Base-by-base conservation (phyloP, 371 early-diverging fungal species). In the Mucor piriformis region DNA sequence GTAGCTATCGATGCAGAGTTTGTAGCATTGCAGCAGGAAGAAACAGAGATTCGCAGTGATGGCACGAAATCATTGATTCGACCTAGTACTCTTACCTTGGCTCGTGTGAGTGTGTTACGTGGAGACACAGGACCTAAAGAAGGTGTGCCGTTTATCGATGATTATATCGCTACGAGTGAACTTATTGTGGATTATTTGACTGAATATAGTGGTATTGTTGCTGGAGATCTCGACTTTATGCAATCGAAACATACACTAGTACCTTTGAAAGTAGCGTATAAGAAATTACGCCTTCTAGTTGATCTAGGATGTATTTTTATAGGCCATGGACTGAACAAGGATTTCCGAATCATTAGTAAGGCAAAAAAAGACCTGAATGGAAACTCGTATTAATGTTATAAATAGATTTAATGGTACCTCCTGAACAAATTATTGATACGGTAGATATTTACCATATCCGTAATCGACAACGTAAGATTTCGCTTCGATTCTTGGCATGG, bases 1-100 rank as follows among this genome's bases (percentile, higher is more conserved):
- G 84, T 88, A 11, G 97, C 95, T 0, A 86, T 97, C 52, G 98
- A 97, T 67, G 93, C 96, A 0, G 98, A 97, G 72, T 97, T 96
- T 79, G 95, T 97, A 3, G 88, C 93, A 1, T 68, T 95, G 34
- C 89, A 84, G 40, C 85, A 89, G 70, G 96, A 94, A 54, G 93
- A 94, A 57, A 89, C 89, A 4, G 98, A 96, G 63, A 84, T 95
- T 27, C 82, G 91, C n/a, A 91, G 92, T 53, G 95, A 96, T 59
- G 98, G 98, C 29, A 90, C 94, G 7, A 85, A 85, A 59, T 86
- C 86, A 1, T 54, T 95, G 32, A 77, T 92, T 38, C 85, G 95
- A 11, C 97, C 98, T 2, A 85, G 89, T 40, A 83, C 89, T 13
- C 80, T 93, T 40, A 82, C 83, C 13, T 74, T 97, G 33, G 98